Evolutionary conservation across 768 basidiomycete species (phyloP), one percentile per base, ranked within the genome.

Genomic region (Tulasnella calospora): DNA sequence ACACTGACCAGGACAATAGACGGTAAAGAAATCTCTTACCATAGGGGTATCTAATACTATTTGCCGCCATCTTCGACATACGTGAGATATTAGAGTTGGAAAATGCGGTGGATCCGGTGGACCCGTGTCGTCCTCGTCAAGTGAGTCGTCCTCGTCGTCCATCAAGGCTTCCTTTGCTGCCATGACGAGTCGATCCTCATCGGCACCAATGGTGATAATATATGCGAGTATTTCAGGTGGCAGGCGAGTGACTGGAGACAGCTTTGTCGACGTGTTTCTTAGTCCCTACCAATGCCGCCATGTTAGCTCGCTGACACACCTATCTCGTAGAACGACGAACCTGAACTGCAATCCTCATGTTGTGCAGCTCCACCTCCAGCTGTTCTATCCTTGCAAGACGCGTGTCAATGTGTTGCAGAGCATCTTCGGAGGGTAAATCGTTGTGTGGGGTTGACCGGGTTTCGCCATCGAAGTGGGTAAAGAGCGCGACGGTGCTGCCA

Each of bases 381-480:
- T 36, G 27, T 38, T 41, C 71, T n/a, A 78, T 61, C 12, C 41
- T 40, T 8, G 40, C 36, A 15, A 78, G 46, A 19, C 46, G 61
- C 9, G 10, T 33, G 51, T 78, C 76, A 12, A 78, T 71, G 41
- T 71, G 71, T 19, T 13, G 44, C 38, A 78, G 46, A 23, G 61
- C 76, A 71, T 78, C 69, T 23, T 78, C 76, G n/a, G 55, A 33
- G 17, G 76, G 19, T n/a, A 78, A 23, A 78, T 71, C 76, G 71
- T 3, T n/a, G n/a, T 30, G 35, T 44, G 27, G 33, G 15, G 74
- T 30, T 23, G 27, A 44, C n/a, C 33, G 27, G 19, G 23, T 17
- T 17, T 57, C 35, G 30, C 35, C 51, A 21, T 76, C 74, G 51
- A 76, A 76, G 35, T 76, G 74, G 17, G n/a, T 19, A 23, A 57